Conservation (phyloP, 2,329 filamentous ascomycete species). For the Thelonectria discophora region DNA sequence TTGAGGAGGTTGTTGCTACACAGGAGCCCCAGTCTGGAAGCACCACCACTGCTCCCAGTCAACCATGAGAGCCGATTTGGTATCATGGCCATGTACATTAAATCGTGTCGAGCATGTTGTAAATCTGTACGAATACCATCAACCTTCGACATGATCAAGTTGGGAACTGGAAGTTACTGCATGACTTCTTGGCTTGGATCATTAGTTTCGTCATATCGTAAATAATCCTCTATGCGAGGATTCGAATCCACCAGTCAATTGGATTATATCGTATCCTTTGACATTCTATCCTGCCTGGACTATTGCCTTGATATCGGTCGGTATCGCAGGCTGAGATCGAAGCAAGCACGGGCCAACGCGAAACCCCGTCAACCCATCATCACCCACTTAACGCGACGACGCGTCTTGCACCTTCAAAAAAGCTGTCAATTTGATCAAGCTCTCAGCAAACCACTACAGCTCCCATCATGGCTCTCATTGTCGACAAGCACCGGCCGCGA, state of each 20-base stretch:
- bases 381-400: constrained; percentile 52
- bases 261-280: background rate
- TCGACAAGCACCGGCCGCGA: constrained; percentile 77
- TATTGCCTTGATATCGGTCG: constrained; percentile 2
- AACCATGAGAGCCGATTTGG: constrained; percentile 31
- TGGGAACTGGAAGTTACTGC: background rate
- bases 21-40: constrained; percentile 46
- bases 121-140: constrained; percentile 40
- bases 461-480: constrained; percentile 70
- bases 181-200: background rate
- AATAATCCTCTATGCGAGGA: no score
- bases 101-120: constrained; percentile 35
- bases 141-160: constrained; percentile 14
- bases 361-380: constrained; percentile 8
- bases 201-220: background rate
- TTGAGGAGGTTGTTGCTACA: constrained; percentile 47
- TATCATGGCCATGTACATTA: constrained; percentile 39
- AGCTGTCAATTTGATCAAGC: constrained; percentile 30
- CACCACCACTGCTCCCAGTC: constrained; percentile 46
- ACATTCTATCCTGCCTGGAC: background rate
- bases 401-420: constrained; percentile 44
- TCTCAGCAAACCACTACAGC: constrained; percentile 26
- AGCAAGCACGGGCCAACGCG: constrained; percentile 37
- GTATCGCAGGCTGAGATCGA: background rate
- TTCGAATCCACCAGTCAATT: background rate